Evolutionary conservation across 805 yeast species (phyloP), one percentile per base, ranked within the genome.

Genomic region (Pichia heedii): DNA sequence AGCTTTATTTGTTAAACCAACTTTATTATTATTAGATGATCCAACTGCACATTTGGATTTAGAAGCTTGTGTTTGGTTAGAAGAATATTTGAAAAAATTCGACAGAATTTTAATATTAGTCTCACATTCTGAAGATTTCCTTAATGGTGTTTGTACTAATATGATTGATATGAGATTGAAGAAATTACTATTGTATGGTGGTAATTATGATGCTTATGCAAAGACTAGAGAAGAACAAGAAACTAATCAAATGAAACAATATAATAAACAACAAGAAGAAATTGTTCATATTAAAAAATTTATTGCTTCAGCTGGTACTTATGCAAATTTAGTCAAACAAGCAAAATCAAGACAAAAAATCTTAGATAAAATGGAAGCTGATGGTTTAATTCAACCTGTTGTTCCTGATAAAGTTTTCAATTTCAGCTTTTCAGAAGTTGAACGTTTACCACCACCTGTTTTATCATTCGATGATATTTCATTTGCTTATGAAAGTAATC

Each of bases 21-120:
- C 97, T 41, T 70, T 93, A 56, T 73, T 93, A 61, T 71, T 93
- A 57, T 79, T 93, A 65, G 98, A 93, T 73, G 98, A 93, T 68
- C 98, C 98, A 58, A 93, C 98, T 53, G 98, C 98, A 43, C 98
- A 93, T 70, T 85, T 93, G 77, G 98, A 93, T 73, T 76, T 93
- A 65, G 97, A 89, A 69, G 98, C 98, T 47, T 90, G 97, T 81
- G 98, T 93, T 62, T 93, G 98, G 98, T 76, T 93, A 67, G 98
- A 93, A 74, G 97, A 89, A 72, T 93, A 93, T 70, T 76, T 93
- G 62, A 90, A 87, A 74, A 75, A 87, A 66, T 93, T 84, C 66
- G 97, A 93, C 69, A 81, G 95, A 64, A 89, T 87, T 51, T 77
- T 93, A 67, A 89, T 93, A 38, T 73, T 93, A 50, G 97, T 89